Conservation (phyloP, 176 grass and related monocot species). For the Oryza glaberrima region DNA sequence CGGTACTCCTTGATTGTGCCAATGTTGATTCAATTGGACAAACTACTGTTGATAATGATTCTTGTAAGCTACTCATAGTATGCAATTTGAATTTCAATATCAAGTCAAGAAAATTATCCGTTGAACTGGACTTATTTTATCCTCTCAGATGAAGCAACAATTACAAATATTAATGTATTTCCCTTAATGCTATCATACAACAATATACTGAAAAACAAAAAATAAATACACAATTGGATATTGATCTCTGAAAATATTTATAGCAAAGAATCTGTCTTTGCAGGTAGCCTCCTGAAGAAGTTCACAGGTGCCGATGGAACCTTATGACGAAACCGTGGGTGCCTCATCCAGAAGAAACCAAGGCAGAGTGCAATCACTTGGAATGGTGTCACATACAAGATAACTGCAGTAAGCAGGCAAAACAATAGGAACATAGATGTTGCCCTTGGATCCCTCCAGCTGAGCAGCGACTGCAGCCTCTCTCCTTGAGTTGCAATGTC, state of each 20-base stretch:
- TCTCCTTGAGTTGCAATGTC: slow-evolving; percentile 91
- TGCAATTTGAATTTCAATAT: slow-evolving; percentile 31
- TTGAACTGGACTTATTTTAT: slow-evolving; percentile 18
- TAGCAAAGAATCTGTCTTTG: slow-evolving; percentile 84
- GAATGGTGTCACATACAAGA: slow-evolving; percentile 68
- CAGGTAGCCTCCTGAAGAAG: slow-evolving; percentile 90
- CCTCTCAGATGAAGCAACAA: slow-evolving; percentile 20
- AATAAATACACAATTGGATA: slow-evolving; percentile 31
- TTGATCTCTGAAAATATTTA: slow-evolving; percentile 41
- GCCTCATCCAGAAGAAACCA: slow-evolving; percentile 90
- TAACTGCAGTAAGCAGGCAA: slow-evolving; percentile 61
- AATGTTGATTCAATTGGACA: slow-evolving; percentile 20
- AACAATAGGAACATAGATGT: slow-evolving; percentile 83
- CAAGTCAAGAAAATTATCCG: slow-evolving; percentile 16
- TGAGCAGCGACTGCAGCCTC: slow-evolving; percentile 78
- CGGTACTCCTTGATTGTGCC: neutral
- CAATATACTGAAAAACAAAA: slow-evolving; percentile 34
- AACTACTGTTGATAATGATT: slow-evolving; percentile 8
- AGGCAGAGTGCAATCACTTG: slow-evolving; percentile 53
- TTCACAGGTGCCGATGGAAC: slow-evolving; percentile 62
- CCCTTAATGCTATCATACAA: slow-evolving; percentile 36
- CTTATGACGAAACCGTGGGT: slow-evolving; percentile 84
- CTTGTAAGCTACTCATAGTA: slow-evolving; percentile 9
- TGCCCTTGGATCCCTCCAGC: slow-evolving; percentile 94
- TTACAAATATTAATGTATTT: slow-evolving; percentile 23